Evolutionary conservation across 2,329 filamentous ascomycete genomes (phyloP), one percentile per base, ranked within the genome.

Genomic region (Tolypocladium album): DNA sequence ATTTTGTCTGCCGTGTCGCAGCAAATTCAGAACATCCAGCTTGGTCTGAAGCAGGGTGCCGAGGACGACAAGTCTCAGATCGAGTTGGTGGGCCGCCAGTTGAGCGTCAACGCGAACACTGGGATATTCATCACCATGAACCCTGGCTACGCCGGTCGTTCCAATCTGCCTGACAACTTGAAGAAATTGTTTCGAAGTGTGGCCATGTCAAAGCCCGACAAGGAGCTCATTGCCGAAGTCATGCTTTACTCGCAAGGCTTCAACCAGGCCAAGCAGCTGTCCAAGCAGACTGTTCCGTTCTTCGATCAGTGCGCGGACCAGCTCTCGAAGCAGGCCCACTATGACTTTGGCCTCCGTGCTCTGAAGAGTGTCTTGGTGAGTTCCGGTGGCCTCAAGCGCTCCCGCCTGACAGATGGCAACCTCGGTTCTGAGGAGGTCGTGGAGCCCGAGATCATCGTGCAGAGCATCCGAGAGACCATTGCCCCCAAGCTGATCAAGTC

Each of bases 111-210:
- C 69, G 82, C 83, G 62, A 96, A 97, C 71, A 97, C 95, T 57
- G 94, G 94, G 67, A 94, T 99, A 72, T 99, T 99, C 79, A 99
- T 99, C 73, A 99, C 94, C 45, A 99, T 99, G 95, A 99, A 99
- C 74, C 94, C 94, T 73, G 94, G 94, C 58, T 99, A 99, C 76
- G 94, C 94, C 58, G 94, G 94, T 60, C 90, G 94, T 75, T 99
- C 94, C 57, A 99, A 99, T 75, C 78, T 99, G 69, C 94, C 94
- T 2, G 94, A 99, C 77, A 99, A 99, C 73, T 76, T 99, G 78
- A 99, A 99, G 85, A 99, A 99, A 77, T 81, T 99, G 47, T 99
- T 99, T 85, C 88, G 95, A 71, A 99, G 94, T 70, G 92, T 99
- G 58, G 94, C 94, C 63, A 99, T 99, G 94, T 99, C 94, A 13